phyloP scores from a whole-genome alignment of 2,329 filamentous ascomycete genomes.

The Pseudocercospora eumusae region DNA sequence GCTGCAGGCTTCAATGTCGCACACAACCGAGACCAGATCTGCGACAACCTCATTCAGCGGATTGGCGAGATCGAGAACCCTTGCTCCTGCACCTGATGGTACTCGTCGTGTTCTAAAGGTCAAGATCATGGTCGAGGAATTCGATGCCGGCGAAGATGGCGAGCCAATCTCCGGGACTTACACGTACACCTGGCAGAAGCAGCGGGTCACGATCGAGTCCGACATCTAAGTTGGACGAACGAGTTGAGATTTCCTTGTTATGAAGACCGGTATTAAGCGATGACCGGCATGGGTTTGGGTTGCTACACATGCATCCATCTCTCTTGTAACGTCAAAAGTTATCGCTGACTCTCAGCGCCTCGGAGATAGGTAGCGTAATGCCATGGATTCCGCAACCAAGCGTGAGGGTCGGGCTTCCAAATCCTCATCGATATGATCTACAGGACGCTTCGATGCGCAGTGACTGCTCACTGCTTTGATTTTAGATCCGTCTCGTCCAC shows the following conservation, averaged over 20 bases:
- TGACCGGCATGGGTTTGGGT: not conserved
- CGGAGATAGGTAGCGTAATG: no score
- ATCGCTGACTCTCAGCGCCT: no score
- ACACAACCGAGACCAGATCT: not conserved
- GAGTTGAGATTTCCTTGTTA: not conserved
- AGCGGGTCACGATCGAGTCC: no score
- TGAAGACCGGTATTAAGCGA: slow-evolving; percentile 2
- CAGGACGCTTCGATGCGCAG: no score
- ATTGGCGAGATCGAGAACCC: not conserved
- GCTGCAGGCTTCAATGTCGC: not conserved
- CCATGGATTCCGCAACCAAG: no score
- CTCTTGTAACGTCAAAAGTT: no score
- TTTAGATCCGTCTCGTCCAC: no score
- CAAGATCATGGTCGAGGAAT: not conserved
- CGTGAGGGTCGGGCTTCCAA: no score
- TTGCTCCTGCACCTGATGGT: not conserved
- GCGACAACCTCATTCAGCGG: not conserved
- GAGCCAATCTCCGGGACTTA: not conserved
- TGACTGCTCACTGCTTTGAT: no score
- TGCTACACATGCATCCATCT: no score
- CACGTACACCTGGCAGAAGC: not conserved
- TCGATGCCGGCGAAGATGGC: not conserved
- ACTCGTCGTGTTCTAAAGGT: not conserved
- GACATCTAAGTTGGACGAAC: not conserved
- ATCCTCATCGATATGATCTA: no score